Base-by-base conservation (phyloP, 306 rosid genomes). In the Cicer bijugum region DNA sequence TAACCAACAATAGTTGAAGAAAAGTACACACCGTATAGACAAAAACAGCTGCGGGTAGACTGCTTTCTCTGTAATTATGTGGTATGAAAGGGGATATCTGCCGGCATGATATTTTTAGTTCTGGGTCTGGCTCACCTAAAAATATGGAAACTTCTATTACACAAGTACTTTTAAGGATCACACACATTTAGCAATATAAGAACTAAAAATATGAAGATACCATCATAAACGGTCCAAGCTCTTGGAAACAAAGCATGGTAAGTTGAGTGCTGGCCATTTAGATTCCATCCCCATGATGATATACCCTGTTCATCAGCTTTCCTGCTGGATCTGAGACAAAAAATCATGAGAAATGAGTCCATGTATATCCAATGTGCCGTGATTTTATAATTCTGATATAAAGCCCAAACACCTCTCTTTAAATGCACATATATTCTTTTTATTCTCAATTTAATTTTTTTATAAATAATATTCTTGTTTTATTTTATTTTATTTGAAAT, bases 271-370 rank as follows among this genome's bases (percentile, higher is more conserved):
- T 94, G 97, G 23, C 99, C 99, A 76, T 48, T 85, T 61, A 94
- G 89, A 85, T 94, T 94, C 99, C 99, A 94, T 55, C 97, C 97
- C 99, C 99, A 94, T 11, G 99, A 94, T 19, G 99, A 90, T 84
- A 89, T 82, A 68, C 99, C 99, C 72, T 88, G 86, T 74, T 94
- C 99, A 81, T 81, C 86, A 51, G 81, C 84, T 82, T 86, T 94
- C 88, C 78, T 89, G 78, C 74, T 75, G 69, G 84, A 76, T 51
- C 82, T 79, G 67, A n/a, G 23, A 46, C 42, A 67, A 76, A 33
- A 67, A 64, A 79, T 14, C 9, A 50, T 64, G 43, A 75, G 52
- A 68, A 67, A 74, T 15, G 81, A 61, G 53, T 17, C 53, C 17
- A 19, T 63, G 50, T 28, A 28, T 3, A 28, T 4, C 35, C 35